These are phyloP conservation scores for Mucor circinelloides DNA, from an alignment of 371 early-diverging fungal species.

Conservation along the genomic window DNA sequence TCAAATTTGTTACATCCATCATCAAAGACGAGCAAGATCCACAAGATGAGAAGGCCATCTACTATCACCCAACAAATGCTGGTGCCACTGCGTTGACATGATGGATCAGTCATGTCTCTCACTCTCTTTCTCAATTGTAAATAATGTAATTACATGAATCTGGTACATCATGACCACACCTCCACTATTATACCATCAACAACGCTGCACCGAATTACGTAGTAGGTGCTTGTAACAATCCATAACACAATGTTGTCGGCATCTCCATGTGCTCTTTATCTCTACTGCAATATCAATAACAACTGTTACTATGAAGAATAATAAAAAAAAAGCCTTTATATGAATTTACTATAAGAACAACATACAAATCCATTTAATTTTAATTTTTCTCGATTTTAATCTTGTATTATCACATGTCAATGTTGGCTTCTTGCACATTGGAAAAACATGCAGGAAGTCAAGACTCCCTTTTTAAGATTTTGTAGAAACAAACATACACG, in stretches of 20 bases:
- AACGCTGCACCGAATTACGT: not conserved
- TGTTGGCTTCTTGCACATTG: not conserved
- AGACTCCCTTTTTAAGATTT: not conserved
- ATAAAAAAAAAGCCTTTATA: not conserved
- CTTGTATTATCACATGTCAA: not conserved
- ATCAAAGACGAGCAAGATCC: slow-evolving; percentile 13
- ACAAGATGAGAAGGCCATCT: slow-evolving; percentile 6
- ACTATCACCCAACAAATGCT: not conserved
- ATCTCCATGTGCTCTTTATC: not conserved
- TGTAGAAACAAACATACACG: not conserved
- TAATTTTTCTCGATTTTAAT: not conserved
- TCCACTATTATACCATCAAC: not conserved
- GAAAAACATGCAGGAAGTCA: not conserved
- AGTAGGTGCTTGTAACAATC: not conserved
- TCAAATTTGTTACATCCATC: slow-evolving; percentile 14
- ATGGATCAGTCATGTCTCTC: not conserved
- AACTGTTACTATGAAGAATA: not conserved
- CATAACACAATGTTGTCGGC: not conserved
- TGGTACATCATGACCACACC: not conserved
- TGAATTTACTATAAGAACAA: not conserved
- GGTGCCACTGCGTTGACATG: slow-evolving; percentile 1
- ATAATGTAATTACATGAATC: not conserved
- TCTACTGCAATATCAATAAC: not conserved
- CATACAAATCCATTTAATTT: not conserved
- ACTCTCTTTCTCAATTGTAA: not conserved